Base-by-base conservation (phyloP, 441 rosid species). In the Populus trichocarpa region DNA sequence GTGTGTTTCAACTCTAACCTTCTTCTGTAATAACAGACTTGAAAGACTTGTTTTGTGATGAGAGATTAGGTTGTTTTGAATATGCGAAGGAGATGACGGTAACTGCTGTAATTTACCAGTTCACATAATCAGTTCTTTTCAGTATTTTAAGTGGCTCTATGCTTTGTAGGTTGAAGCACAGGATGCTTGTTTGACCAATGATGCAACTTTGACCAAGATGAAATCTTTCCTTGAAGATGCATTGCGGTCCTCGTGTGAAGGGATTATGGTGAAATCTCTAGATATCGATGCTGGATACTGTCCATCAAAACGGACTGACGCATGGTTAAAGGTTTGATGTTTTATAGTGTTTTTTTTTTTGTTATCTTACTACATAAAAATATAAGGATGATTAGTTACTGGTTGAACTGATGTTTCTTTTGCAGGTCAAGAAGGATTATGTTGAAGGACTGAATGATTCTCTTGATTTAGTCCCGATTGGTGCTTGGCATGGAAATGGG, bases 401-500 rank as follows among this genome's bases (percentile, higher is more conserved):
- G 20, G 72, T 61, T 72, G 75, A 28, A 36, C 77, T 73, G 72
- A 32, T n/a, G 42, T 77, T 65, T 79, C 35, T 73, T 81, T 80
- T 81, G 77, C 81, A 93, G 99, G 93, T 95, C 66, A 95, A 95
- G 84, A 92, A 92, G 80, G 99, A 95, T 82, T 93, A 95, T 83
- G 88, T 93, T 59, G 96, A 90, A 53, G 97, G 93, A 75, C 72
- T 95, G 75, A 84, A 85, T 38, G 99, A 93, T 80, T 88, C 97
- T 63, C 89, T 95, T 83, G 99, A 93, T 87, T 87, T 95, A 84
- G 96, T 95, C 75, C 96, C 99, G 16, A 95, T 95, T 70, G 99
- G 97, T 73, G 97, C 97, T 70, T 92, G 99, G 99, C 92, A 93
- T 83, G 97, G 97, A 73, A 95, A 95, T 70, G 97, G 97, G 67